Percentiles rank a stretch among this genome's conserved stretches.
phyloP scores from a whole-genome alignment of 2,329 filamentous ascomycete species.

The Ceratocystis cubensis region DNA sequence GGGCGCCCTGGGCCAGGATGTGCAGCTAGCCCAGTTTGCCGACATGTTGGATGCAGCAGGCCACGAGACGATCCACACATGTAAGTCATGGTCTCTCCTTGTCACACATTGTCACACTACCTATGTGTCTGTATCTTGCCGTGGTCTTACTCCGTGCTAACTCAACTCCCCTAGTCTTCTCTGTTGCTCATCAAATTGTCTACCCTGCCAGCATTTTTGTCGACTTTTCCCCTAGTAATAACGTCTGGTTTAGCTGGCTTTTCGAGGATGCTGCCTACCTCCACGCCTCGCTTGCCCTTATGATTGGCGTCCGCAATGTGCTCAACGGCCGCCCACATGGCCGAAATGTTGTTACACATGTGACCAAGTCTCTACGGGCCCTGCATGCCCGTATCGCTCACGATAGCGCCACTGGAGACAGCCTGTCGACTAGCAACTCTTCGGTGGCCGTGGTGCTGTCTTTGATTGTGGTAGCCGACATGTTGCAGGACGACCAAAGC shows the following conservation, averaged over 20 bases:
- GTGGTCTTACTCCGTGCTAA: background rate
- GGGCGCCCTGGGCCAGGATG: constrained; percentile 8
- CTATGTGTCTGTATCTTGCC: background rate
- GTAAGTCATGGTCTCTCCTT: constrained; percentile 2
- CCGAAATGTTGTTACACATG: constrained; percentile 12
- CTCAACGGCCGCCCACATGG: constrained; percentile 18
- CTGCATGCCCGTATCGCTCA: constrained; percentile 16
- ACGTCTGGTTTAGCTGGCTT: constrained; percentile 19
- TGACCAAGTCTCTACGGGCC: constrained; percentile 17
- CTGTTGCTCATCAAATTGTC: constrained; percentile 19
- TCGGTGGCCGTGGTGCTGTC: constrained; percentile 20
- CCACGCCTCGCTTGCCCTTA: constrained; percentile 18
- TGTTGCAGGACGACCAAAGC: constrained; percentile 18
- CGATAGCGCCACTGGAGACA: constrained; percentile 1
- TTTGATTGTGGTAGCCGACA: constrained; percentile 19
- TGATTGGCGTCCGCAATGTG: constrained; percentile 20
- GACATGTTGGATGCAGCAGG: constrained; percentile 6
- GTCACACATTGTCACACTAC: no score
- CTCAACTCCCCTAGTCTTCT: constrained; percentile 14
- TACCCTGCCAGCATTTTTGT: constrained; percentile 20
- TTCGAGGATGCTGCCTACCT: constrained; percentile 18
- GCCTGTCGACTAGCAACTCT: constrained; percentile 11
- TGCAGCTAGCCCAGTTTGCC: constrained; percentile 12
- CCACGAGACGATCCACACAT: constrained; percentile 18
- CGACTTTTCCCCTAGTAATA: constrained; percentile 18